A percentile compares a stretch with the other conserved stretches of the same genome.
phyloP scores from a whole-genome alignment of 129 eudicot genomes.

The Flaveria linearis region DNA sequence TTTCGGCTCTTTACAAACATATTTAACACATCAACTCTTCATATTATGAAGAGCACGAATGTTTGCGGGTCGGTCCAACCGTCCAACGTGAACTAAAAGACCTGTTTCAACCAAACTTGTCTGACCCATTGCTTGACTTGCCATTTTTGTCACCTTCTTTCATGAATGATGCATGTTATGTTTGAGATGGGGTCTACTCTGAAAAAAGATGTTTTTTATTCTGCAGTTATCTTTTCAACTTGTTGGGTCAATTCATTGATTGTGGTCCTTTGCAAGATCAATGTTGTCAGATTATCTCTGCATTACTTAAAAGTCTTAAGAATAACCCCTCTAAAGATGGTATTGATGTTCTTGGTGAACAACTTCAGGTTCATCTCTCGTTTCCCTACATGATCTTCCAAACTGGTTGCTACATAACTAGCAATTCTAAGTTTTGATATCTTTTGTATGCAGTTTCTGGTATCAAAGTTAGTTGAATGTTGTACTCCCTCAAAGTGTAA shows the following conservation, averaged over 20 bases:
- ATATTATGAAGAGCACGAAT: background rate
- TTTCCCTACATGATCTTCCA: conserved; percentile 13
- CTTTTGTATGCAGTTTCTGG: conserved; percentile 62
- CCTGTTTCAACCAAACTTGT: background rate
- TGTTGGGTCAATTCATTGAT: conserved; percentile 73
- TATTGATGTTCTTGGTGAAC: conserved; percentile 76
- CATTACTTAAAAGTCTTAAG: conserved; percentile 60
- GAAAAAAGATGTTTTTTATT: conserved; percentile 11
- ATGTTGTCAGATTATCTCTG: conserved; percentile 70
- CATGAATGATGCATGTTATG: conserved; percentile 16
- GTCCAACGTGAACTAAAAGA: background rate
- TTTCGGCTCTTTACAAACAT: background rate
- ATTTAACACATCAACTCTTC: conserved; percentile 2
- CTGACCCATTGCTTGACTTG: conserved; percentile 4
- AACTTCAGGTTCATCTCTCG: conserved; percentile 66
- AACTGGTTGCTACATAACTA: conserved; percentile 9
- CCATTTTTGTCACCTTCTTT: background rate
- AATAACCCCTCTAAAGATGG: conserved; percentile 46
- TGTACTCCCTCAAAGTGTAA: conserved; percentile 48
- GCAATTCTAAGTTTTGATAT: conserved; percentile 15
- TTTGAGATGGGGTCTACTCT: conserved; percentile 13
- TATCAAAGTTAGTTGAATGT: conserved; percentile 72
- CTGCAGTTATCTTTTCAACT: conserved; percentile 79
- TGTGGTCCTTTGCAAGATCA: conserved; percentile 69
- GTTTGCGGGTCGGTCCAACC: background rate